Conservation (phyloP, 202 grass and related monocot species). For the Dendrocalamus latiflorus region DNA sequence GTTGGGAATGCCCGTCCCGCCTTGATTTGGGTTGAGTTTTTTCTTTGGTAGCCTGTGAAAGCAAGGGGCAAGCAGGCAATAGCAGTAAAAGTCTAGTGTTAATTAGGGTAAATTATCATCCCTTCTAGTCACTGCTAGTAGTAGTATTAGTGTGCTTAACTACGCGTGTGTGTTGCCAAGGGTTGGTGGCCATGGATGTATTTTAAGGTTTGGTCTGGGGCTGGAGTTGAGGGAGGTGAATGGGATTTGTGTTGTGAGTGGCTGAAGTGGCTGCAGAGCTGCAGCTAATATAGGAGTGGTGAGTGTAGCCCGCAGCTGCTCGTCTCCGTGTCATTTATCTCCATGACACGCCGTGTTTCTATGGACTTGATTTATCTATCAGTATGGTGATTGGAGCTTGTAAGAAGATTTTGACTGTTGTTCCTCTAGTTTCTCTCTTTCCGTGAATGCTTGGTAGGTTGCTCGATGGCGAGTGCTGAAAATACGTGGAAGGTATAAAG, state of each 20-base stretch:
- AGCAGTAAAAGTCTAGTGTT: not conserved
- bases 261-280: conserved; percentile 69
- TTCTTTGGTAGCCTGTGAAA: not conserved
- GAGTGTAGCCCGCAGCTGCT: conserved; percentile 68
- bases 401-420: not conserved
- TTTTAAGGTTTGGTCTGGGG: not conserved
- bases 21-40: not conserved
- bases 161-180: not conserved
- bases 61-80: not conserved
- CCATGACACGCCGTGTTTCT: conserved; percentile 1
- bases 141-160: not conserved
- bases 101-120: conserved; percentile 17
- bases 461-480: not conserved
- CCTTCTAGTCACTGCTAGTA: not conserved
- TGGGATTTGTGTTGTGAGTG: conserved; percentile 6
- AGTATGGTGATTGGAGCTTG: not conserved
- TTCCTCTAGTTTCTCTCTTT: not conserved
- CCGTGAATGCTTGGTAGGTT: not conserved
- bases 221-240: not conserved
- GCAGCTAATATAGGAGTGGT: conserved; percentile 11
- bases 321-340: conserved; percentile 29
- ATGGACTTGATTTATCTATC: conserved; percentile 1
- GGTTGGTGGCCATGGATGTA: not conserved
- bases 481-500: not conserved
- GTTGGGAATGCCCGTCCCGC: not conserved